A percentile compares a stretch with the other conserved stretches of the same genome.
Evolutionary conservation across 306 rosid genomes (phyloP).

Genomic region (Medicago arabica): DNA sequence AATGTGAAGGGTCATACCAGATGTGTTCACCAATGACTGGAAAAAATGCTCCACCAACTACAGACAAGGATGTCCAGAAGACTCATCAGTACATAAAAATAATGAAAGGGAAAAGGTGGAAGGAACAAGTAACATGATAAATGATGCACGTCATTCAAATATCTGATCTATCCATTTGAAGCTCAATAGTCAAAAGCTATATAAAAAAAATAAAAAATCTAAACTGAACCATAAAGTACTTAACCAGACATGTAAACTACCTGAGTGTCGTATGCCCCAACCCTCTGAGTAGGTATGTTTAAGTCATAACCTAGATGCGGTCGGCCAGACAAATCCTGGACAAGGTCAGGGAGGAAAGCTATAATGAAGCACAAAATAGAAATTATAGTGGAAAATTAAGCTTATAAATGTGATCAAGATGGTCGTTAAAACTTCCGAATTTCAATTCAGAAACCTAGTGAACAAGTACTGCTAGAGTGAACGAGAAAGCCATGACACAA

Average conservation of each 20-base stretch:
- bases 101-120: not conserved
- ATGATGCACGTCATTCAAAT: constrained; percentile 6
- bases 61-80: constrained; percentile 30
- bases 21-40: constrained; percentile 94
- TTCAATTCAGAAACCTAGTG: constrained; percentile 28
- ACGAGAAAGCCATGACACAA: constrained; percentile 12
- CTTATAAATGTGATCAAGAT: constrained; percentile 14
- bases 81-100: constrained; percentile 4
- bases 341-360: constrained; percentile 21
- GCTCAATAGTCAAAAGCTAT: constrained; percentile 14
- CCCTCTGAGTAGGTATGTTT: constrained; percentile 85
- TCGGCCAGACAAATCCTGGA: constrained; percentile 96
- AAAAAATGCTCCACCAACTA: constrained; percentile 98
- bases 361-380: constrained; percentile 1
- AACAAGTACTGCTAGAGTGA: constrained; percentile 6
- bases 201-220: constrained; percentile 30
- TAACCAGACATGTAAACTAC: constrained; percentile 50
- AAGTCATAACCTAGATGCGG: constrained; percentile 81
- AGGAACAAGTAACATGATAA: not conserved
- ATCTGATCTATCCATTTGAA: constrained; percentile 14
- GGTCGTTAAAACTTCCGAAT: constrained; percentile 19
- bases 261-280: constrained; percentile 95
- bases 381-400: not conserved
- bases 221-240: constrained; percentile 17
- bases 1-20: constrained; percentile 98